Conservation (phyloP, 768 basidiomycete genomes). For the Leccinum sublutescens region DNA sequence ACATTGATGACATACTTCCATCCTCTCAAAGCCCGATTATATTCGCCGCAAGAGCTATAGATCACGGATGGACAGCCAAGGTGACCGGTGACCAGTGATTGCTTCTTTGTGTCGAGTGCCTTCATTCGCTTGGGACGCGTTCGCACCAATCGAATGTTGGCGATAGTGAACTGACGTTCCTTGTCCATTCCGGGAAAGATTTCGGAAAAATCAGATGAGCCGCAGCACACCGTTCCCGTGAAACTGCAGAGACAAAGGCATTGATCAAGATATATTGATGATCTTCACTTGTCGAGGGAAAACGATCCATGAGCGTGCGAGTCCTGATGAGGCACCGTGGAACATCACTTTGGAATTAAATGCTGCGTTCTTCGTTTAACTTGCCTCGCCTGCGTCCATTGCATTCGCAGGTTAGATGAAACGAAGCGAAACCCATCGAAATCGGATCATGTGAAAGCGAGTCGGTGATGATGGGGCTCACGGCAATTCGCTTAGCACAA, state of each 20-base stretch:
- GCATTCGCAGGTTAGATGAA: not conserved
- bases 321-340: not conserved
- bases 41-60: not conserved
- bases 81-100: not conserved
- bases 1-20: not conserved
- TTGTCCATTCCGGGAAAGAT: not conserved
- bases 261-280: not conserved
- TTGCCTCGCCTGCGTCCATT: not conserved
- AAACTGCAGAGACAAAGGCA: not conserved
- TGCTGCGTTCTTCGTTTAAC: not conserved
- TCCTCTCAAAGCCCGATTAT: not conserved
- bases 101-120: not conserved
- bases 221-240: not conserved
- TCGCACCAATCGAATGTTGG: not conserved
- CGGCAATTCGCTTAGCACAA: not conserved
- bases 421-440: not conserved
- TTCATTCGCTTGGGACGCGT: not conserved
- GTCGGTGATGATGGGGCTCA: not conserved
- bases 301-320: not conserved
- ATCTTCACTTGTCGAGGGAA: not conserved
- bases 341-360: not conserved
- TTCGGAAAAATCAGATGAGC: not conserved
- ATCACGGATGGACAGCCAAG: not conserved
- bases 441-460: not conserved
- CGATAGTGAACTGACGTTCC: not conserved